These are phyloP conservation scores for Candolleomyces eurysporus DNA, from an alignment of 768 basidiomycete species.

Conservation along the genomic window DNA sequence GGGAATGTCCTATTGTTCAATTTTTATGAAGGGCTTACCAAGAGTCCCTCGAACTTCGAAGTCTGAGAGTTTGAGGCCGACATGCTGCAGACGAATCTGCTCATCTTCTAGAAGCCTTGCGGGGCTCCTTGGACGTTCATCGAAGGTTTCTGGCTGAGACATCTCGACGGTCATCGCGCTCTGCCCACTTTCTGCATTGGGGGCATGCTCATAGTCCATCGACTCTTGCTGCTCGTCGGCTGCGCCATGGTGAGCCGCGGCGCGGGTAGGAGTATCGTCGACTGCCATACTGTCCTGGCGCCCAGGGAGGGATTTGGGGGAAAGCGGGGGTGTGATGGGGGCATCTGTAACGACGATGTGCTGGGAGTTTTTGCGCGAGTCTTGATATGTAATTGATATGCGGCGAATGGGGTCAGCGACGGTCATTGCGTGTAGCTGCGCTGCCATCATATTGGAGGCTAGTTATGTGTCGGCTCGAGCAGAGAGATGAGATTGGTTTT, in stretches of 20 bases:
- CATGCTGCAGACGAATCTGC: slow-evolving; percentile 55
- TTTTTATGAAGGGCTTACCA: slow-evolving; percentile 6
- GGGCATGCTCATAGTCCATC: background rate
- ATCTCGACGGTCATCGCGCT: background rate
- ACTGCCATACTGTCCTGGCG: slow-evolving; percentile 1
- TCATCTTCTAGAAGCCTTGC: slow-evolving; percentile 67
- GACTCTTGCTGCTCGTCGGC: background rate
- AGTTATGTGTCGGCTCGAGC: too few species aligned
- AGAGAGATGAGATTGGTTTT: too few species aligned
- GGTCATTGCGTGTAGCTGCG: background rate
- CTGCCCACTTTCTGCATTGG: background rate
- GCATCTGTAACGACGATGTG: slow-evolving; percentile 32
- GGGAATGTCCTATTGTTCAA: slow-evolving; percentile 2
- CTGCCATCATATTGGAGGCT: background rate
- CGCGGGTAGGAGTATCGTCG: background rate
- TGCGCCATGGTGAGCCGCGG: background rate
- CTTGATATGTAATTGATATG: slow-evolving; percentile 21
- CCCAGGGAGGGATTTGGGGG: slow-evolving; percentile 7
- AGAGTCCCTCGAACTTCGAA: slow-evolving; percentile 76
- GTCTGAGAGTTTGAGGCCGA: slow-evolving; percentile 67
- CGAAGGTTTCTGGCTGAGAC: background rate
- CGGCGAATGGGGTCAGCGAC: slow-evolving; percentile 22
- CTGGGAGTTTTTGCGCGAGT: slow-evolving; percentile 31
- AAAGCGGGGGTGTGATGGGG: slow-evolving; percentile 17
- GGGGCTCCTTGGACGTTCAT: slow-evolving; percentile 34